Evolutionary conservation across 129 eudicot species (phyloP).

Genomic region (Pseudognaphalium luteoalbum): DNA sequence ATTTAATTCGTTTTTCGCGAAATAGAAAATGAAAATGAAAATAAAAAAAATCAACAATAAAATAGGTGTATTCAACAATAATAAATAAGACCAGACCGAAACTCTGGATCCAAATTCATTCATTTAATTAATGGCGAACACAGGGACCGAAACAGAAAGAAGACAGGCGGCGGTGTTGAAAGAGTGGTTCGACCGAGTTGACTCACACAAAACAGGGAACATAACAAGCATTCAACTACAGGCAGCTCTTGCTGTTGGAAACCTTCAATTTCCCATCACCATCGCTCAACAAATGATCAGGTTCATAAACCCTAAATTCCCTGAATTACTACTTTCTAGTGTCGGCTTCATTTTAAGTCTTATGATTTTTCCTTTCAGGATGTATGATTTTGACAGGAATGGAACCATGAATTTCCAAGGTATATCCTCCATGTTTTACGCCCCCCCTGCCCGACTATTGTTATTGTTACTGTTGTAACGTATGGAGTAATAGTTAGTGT

Average conservation of each 20-base stretch:
- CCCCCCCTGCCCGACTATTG: background rate
- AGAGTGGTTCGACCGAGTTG: slow-evolving; percentile 94
- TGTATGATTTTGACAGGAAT: slow-evolving; percentile 86
- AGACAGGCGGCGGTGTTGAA: slow-evolving; percentile 34
- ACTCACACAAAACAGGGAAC: slow-evolving; percentile 73
- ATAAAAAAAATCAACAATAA: too few relatives aligned
- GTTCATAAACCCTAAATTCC: slow-evolving; percentile 30
- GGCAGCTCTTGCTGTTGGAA: slow-evolving; percentile 85
- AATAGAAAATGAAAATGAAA: too few relatives aligned
- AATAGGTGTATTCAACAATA: too few relatives aligned
- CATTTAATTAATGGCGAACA: background rate
- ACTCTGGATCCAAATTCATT: too few relatives aligned
- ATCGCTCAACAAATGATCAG: slow-evolving; percentile 98
- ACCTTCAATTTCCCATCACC: slow-evolving; percentile 67
- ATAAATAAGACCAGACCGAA: too few relatives aligned
- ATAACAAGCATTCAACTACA: slow-evolving; percentile 75
- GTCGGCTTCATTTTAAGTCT: background rate
- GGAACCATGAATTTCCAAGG: slow-evolving; percentile 97
- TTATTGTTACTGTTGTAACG: background rate
- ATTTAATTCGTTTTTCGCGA: too few relatives aligned
- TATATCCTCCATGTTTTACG: slow-evolving; percentile 17
- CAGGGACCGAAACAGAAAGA: background rate
- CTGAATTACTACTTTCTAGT: too few relatives aligned
- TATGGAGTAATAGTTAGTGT: background rate
- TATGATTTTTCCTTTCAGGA: slow-evolving; percentile 46